These are phyloP conservation scores for Corynespora cassiicola DNA, from an alignment of 2,329 filamentous ascomycete species.

Conservation along the genomic window DNA sequence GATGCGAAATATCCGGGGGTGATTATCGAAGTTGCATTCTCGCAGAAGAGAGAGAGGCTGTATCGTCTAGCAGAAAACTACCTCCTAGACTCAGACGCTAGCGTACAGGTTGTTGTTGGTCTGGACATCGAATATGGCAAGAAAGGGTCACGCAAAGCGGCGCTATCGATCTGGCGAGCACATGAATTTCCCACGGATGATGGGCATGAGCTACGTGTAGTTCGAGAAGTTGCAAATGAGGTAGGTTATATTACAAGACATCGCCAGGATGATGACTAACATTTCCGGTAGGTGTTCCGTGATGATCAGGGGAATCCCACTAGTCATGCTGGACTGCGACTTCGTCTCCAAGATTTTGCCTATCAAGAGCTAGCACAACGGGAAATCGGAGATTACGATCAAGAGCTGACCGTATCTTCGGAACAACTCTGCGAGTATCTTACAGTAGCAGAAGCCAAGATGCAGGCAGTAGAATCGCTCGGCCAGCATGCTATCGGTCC, in stretches of 20 bases:
- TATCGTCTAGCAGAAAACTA: conserved; percentile 23
- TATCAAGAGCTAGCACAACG: conserved; percentile 20
- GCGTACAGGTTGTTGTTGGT: conserved; percentile 17
- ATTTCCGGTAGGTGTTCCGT: conserved; percentile 22
- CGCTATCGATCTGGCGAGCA: conserved; percentile 19
- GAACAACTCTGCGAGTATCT: conserved; percentile 19
- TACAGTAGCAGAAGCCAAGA: conserved; percentile 5
- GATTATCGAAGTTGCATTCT: conserved; percentile 24
- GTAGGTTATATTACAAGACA: conserved; percentile 7
- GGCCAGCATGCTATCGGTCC: conserved; percentile 6
- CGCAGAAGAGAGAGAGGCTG: conserved; percentile 19
- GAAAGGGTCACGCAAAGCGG: conserved; percentile 17
- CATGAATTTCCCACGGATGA: conserved; percentile 3
- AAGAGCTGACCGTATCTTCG: conserved; percentile 11
- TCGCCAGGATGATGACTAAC: conserved; percentile 7
- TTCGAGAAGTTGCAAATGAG: conserved; percentile 14
- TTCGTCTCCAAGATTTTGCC: conserved; percentile 26
- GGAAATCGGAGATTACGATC: conserved; percentile 11
- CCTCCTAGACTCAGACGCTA: conserved; percentile 22
- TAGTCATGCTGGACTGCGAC: conserved; percentile 9
- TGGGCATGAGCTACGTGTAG: conserved; percentile 14
- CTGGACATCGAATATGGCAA: conserved; percentile 21
- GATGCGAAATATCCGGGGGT: conserved; percentile 28
- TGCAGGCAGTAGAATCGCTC: conserved; percentile 1
- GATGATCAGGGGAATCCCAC: conserved; percentile 12